Percentiles rank a stretch among this genome's conserved stretches.
Evolutionary conservation across 1,139 yeast species (phyloP).

Genomic region (Lizanozyma gosingica): DNA sequence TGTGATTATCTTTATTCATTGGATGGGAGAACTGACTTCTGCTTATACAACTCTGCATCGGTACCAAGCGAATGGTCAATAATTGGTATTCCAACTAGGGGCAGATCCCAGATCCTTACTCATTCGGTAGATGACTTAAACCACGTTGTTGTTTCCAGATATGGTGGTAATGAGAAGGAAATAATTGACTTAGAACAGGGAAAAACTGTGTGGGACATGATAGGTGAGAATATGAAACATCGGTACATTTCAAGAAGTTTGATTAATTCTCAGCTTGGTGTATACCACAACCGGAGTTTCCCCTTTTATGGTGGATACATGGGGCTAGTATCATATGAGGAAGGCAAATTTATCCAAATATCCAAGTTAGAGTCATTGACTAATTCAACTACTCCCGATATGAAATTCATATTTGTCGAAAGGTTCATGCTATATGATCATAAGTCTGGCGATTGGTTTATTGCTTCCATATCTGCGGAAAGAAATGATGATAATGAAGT

Average conservation of each 20-base stretch:
- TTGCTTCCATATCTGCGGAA: conserved; percentile 36
- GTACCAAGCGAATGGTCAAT: conserved; percentile 84
- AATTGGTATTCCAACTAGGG: conserved; percentile 57
- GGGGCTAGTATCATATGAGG: conserved; percentile 84
- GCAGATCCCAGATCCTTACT: conserved; percentile 48
- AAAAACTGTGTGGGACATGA: conserved; percentile 16
- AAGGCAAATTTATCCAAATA: conserved; percentile 44
- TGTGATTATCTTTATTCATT: conserved; percentile 33
- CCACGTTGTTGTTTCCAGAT: conserved; percentile 13
- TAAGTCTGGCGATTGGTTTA: conserved; percentile 36
- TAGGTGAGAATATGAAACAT: conserved; percentile 16
- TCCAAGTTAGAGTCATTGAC: conserved; percentile 25
- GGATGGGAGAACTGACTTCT: conserved; percentile 29
- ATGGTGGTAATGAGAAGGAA: conserved; percentile 6
- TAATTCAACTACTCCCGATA: conserved; percentile 45
- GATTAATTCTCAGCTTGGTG: conserved; percentile 9
- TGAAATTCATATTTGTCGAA: conserved; percentile 65
- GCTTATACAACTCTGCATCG: conserved; percentile 66
- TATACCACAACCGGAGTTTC: conserved; percentile 16
- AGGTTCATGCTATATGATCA: conserved; percentile 53
- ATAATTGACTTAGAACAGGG: conserved; percentile 6
- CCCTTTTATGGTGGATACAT: conserved; percentile 87
- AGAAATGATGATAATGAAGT: conserved; percentile 18
- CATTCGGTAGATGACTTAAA: conserved; percentile 46
- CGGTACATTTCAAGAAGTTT: conserved; percentile 14